phyloP scores from a whole-genome alignment of 108 stramenopile species.

The Skeletonema potamos region DNA sequence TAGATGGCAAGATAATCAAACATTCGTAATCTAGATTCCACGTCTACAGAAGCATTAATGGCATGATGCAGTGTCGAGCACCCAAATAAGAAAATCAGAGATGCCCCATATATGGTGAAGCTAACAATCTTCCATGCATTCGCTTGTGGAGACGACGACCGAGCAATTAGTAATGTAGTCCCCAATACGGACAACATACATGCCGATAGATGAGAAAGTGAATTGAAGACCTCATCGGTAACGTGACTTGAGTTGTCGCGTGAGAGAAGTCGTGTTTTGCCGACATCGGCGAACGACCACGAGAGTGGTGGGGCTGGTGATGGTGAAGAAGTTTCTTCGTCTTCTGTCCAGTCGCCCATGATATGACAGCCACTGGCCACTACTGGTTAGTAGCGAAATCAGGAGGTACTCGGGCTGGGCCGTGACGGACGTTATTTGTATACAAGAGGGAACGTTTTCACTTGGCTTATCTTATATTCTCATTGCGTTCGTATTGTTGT shows the following conservation, averaged over 20 bases:
- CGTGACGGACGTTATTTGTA: no score
- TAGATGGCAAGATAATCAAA: conserved; percentile 82
- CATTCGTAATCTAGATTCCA: conserved; percentile 64
- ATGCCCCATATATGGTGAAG: conserved; percentile 68
- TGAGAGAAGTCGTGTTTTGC: conserved; percentile 31
- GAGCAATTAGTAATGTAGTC: conserved; percentile 53
- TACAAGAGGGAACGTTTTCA: no score
- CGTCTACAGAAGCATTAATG: conserved; percentile 44
- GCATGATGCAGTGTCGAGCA: conserved; percentile 72
- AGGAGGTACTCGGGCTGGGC: no score
- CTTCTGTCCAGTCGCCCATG: neutral
- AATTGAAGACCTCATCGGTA: conserved; percentile 83
- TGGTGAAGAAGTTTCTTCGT: neutral
- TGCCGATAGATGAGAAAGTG: conserved; percentile 67
- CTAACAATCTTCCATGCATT: conserved; percentile 78
- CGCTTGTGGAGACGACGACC: conserved; percentile 16
- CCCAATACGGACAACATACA: conserved; percentile 60
- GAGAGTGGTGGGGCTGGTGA: neutral
- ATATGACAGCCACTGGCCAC: no score
- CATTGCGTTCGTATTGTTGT: no score
- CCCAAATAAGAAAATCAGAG: conserved; percentile 64
- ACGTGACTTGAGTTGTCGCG: conserved; percentile 64
- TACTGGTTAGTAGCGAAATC: no score
- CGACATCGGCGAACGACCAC: conserved; percentile 41
- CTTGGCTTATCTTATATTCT: no score